Evolutionary conservation across 2,329 filamentous ascomycete species (phyloP).

Genomic region (Fusarium circinatum): DNA sequence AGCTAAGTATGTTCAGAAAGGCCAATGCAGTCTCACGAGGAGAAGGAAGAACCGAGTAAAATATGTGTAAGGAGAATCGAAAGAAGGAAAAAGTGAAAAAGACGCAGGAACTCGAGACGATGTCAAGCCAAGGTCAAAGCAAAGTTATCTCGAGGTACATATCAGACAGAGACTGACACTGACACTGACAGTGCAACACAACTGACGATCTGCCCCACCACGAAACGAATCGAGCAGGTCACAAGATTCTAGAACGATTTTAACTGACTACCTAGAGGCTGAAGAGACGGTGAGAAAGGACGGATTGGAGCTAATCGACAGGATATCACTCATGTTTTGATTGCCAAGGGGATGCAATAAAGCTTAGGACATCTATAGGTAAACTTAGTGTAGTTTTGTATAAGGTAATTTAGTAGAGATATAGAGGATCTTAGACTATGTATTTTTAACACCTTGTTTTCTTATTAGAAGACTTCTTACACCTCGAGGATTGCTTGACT

Average conservation of each 20-base stretch:
- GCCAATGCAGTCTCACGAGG: not conserved
- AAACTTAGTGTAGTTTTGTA: no score
- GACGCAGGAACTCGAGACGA: not conserved
- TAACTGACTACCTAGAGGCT: not conserved
- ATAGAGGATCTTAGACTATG: no score
- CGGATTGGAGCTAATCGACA: not conserved
- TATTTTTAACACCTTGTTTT: no score
- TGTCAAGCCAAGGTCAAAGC: constrained; percentile 1
- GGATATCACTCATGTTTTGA: not conserved
- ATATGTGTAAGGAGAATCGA: not conserved
- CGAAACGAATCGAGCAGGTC: constrained; percentile 36
- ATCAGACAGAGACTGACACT: constrained; percentile 14
- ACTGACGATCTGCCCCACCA: constrained; percentile 35
- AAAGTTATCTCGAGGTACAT: constrained; percentile 11
- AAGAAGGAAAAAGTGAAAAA: not conserved
- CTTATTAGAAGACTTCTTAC: no score
- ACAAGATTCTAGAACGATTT: constrained; percentile 31
- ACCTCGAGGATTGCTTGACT: not conserved
- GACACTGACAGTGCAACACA: constrained; percentile 32
- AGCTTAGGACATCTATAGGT: no score
- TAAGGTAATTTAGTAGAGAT: no score
- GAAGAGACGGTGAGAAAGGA: constrained; percentile 29
- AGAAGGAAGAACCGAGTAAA: not conserved
- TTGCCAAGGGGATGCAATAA: no score
- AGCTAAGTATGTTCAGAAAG: not conserved